Conservation (phyloP, 805 yeast genomes). For the Candida corydali region DNA sequence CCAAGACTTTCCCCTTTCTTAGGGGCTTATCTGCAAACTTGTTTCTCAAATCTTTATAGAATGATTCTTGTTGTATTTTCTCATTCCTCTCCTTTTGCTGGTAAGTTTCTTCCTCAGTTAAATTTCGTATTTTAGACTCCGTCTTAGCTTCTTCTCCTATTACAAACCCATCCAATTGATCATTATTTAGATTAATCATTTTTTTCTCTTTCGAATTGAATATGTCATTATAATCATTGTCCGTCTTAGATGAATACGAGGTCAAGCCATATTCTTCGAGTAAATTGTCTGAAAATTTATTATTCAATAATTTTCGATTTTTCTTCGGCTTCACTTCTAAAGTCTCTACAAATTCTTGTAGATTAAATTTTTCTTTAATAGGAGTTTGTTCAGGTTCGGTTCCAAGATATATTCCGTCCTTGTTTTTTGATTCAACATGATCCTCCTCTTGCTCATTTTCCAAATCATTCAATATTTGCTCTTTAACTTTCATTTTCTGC, state of each 20-base stretch:
- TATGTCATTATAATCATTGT: constrained; percentile 25
- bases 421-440: constrained; percentile 11
- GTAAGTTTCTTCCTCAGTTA: constrained; percentile 25
- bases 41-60: constrained; percentile 25
- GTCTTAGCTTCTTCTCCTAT: constrained; percentile 24
- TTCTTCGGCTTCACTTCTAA: constrained; percentile 14
- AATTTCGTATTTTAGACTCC: constrained; percentile 11
- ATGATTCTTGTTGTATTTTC: constrained; percentile 22
- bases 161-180: constrained; percentile 31
- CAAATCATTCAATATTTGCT: constrained; percentile 28
- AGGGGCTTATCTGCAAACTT: constrained; percentile 18
- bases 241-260: constrained; percentile 20
- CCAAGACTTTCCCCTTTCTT: constrained; percentile 21
- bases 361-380: constrained; percentile 14
- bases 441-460: constrained; percentile 12
- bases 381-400: constrained; percentile 10
- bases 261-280: constrained; percentile 38
- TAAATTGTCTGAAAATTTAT: constrained; percentile 27
- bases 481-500: constrained; percentile 32
- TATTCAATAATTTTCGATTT: constrained; percentile 26
- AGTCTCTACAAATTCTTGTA: constrained; percentile 19
- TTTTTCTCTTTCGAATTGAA: constrained; percentile 14
- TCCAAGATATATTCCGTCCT: constrained; percentile 39
- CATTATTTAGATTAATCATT: constrained; percentile 6
- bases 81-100: constrained; percentile 20